Evolutionary conservation across 2,329 filamentous ascomycete species (phyloP).

Genomic region (Fusarium floridanum): DNA sequence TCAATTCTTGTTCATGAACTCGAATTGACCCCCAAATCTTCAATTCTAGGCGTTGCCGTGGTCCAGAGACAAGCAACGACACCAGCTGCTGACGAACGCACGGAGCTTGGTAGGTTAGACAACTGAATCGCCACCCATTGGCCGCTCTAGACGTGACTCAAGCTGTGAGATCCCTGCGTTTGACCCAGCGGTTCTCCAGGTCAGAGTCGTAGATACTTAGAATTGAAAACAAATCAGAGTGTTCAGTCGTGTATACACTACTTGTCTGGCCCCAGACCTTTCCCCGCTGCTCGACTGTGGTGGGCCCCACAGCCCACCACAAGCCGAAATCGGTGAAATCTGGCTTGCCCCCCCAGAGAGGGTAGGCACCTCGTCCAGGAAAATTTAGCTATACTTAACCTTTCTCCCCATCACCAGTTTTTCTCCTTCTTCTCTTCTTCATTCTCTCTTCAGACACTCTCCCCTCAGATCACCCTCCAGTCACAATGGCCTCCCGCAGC

Average conservation of each 20-base stretch:
- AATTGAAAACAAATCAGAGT: neutral
- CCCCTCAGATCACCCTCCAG: constrained; percentile 35
- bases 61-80: constrained; percentile 11
- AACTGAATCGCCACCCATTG: constrained; percentile 25
- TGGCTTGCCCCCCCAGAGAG: constrained; percentile 20
- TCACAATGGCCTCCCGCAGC: constrained; percentile 82
- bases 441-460: constrained; percentile 48
- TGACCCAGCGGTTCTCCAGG: constrained; percentile 22
- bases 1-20: neutral
- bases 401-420: constrained; percentile 41
- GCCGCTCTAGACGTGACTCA: constrained; percentile 29
- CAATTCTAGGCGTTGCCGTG: constrained; percentile 1
- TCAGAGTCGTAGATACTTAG: constrained; percentile 10
- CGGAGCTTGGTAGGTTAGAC: constrained; percentile 26
- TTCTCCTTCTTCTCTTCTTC: constrained; percentile 33
- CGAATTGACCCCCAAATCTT: neutral
- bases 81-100: constrained; percentile 15
- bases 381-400: constrained; percentile 45
- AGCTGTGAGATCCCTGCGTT: constrained; percentile 25
- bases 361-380: constrained; percentile 22
- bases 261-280: constrained; percentile 31
- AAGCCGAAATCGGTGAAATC: constrained; percentile 45
- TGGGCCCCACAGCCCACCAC: constrained; percentile 36
- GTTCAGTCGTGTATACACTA: constrained; percentile 18
- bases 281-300: constrained; percentile 34